Percentiles rank a stretch among this genome's conserved stretches.
Evolutionary conservation across 345 rosid genomes (phyloP).

Genomic region (Melaleuca alternifolia): DNA sequence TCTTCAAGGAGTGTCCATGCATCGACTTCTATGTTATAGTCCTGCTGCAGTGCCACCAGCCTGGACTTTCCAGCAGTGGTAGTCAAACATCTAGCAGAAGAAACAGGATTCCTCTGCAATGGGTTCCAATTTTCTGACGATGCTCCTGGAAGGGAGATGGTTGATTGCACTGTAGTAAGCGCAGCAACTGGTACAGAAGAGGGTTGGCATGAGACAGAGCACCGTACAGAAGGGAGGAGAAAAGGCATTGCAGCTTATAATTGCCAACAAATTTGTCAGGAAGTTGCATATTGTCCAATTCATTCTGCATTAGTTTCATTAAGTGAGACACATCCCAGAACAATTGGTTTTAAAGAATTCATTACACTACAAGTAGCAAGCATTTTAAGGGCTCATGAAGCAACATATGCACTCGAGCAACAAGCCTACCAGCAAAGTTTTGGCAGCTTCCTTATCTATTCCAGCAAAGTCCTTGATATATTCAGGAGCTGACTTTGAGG

Average conservation of each 20-base stretch:
- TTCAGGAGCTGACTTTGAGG: constrained; percentile 29
- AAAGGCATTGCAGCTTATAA: constrained; percentile 92
- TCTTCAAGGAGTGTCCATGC: constrained; percentile 97
- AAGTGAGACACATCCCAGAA: neutral
- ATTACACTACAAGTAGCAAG: neutral
- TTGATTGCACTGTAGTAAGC: constrained; percentile 51
- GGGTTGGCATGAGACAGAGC: constrained; percentile 62
- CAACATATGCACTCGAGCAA: neutral
- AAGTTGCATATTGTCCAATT: constrained; percentile 76
- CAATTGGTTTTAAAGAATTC: neutral
- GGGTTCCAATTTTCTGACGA: constrained; percentile 20
- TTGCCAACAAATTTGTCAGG: constrained; percentile 86
- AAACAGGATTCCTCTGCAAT: constrained; percentile 35
- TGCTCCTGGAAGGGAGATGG: constrained; percentile 26
- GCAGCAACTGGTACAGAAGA: constrained; percentile 53
- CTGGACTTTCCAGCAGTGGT: constrained; percentile 47
- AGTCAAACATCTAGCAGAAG: constrained; percentile 25
- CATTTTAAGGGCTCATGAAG: neutral
- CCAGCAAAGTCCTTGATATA: constrained; percentile 39
- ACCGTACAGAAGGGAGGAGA: constrained; percentile 48
- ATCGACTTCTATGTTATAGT: constrained; percentile 57
- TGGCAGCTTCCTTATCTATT: constrained; percentile 72
- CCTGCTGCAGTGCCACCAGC: constrained; percentile 38
- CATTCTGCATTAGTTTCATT: constrained; percentile 48
- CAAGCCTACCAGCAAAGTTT: constrained; percentile 75